These are phyloP conservation scores for Bipolaris bicolor DNA, from an alignment of 2,329 filamentous ascomycete genomes.

Conservation along the genomic window DNA sequence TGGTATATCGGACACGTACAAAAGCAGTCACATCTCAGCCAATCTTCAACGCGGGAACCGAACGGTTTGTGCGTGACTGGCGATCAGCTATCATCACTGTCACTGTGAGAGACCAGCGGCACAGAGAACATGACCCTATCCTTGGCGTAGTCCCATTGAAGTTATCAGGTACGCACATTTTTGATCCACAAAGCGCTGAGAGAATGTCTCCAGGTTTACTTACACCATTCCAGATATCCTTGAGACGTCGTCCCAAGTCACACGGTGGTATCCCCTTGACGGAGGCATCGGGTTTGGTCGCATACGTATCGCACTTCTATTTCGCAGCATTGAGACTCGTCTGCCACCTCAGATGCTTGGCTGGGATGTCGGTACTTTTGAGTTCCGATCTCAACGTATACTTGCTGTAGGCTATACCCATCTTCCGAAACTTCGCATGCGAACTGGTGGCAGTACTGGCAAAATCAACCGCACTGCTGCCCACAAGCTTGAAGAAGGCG, in stretches of 20 bases:
- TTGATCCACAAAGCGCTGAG: background rate
- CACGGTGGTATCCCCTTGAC: slow-evolving; percentile 94
- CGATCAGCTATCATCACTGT: slow-evolving; percentile 84
- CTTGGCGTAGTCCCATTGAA: slow-evolving; percentile 90
- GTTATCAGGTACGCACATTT: slow-evolving; percentile 57
- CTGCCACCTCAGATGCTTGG: slow-evolving; percentile 85
- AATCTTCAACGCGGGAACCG: slow-evolving; percentile 96
- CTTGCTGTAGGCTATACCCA: slow-evolving; percentile 67
- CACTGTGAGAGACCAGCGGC: slow-evolving; percentile 84
- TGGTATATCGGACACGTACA: slow-evolving; percentile 90
- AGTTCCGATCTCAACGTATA: slow-evolving; percentile 77
- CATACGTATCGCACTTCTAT: slow-evolving; percentile 84
- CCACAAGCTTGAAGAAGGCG: slow-evolving; percentile 62
- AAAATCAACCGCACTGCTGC: slow-evolving; percentile 70
- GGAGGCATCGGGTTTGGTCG: slow-evolving; percentile 91
- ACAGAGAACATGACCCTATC: slow-evolving; percentile 92
- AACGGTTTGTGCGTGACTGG: slow-evolving; percentile 94
- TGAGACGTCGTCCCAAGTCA: slow-evolving; percentile 83
- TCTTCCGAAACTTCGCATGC: slow-evolving; percentile 71
- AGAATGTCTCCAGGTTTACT: background rate
- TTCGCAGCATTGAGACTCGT: slow-evolving; percentile 85
- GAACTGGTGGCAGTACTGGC: slow-evolving; percentile 83
- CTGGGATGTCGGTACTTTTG: slow-evolving; percentile 95
- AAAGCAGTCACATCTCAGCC: slow-evolving; percentile 95
- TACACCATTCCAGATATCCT: slow-evolving; percentile 66